phyloP scores from a whole-genome alignment of 2,329 filamentous ascomycete genomes.

The Ceratocystis huliohia region DNA sequence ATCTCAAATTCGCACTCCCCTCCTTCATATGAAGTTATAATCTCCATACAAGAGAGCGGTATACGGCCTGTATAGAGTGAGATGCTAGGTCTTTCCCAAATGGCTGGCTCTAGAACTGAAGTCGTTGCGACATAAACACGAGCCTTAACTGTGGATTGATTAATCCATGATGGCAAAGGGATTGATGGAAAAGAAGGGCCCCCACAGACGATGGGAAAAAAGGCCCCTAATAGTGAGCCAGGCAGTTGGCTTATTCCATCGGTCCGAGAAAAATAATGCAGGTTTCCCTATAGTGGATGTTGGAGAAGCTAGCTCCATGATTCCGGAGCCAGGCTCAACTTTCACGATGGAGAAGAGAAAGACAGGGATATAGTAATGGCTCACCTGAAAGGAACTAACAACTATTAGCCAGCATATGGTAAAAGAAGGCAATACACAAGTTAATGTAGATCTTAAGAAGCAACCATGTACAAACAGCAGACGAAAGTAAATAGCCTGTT shows the following conservation, averaged over 20 bases:
- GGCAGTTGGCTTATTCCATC: background rate
- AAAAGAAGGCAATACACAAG: background rate
- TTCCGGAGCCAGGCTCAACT: conserved; percentile 10
- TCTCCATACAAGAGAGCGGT: too few species aligned
- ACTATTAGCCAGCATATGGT: background rate
- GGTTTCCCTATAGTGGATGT: background rate
- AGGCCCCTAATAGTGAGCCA: background rate
- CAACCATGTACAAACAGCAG: background rate
- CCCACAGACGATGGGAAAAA: background rate
- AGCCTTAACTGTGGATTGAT: background rate
- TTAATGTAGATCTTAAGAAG: background rate
- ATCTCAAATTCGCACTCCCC: background rate
- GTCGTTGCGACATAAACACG: background rate
- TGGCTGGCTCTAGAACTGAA: background rate
- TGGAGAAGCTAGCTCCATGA: conserved; percentile 13
- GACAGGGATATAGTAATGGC: background rate
- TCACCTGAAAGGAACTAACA: background rate
- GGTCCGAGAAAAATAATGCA: background rate
- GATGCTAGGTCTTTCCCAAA: background rate
- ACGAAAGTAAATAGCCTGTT: background rate
- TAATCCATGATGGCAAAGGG: background rate
- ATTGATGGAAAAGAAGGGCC: background rate
- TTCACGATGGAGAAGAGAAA: conserved; percentile 4
- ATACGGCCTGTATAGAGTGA: background rate
- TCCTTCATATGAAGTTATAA: background rate